Base-by-base conservation (phyloP, 2,329 filamentous ascomycete genomes). In the Scedosporium minutisporum region DNA sequence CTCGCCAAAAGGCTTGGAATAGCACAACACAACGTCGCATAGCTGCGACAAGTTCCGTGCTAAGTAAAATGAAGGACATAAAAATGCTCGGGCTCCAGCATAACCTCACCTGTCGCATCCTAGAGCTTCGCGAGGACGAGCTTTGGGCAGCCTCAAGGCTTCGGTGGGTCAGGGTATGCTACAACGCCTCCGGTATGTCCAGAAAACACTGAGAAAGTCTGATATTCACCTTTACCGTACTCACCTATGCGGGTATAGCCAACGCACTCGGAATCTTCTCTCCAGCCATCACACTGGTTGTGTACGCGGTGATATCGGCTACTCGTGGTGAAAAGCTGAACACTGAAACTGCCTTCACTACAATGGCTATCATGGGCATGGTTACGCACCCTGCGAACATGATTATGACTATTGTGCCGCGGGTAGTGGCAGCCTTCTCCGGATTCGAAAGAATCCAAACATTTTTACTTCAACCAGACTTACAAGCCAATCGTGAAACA, bases 371-470 rank as follows among this genome's bases (percentile, higher is more conserved):
- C 10, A 4, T 53, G 10, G 12, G 48, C 48, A 21, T 53, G 48
- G 18, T 53, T 12, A 53, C 48, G 5, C 48, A 53, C 12, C 57
- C 57, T 12, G 27, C 33, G 38, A 58, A 58, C 33, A 33, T 58
- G 57, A 21, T 71, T 53, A 68, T 69, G 1, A 69, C 70, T 41
- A 27, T 63, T 1, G 9, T 70, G 25, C 69, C 69, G 1, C 41
- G 51, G 25, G 41, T 68, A 18, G 29, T 70, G 2, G 66, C 66
- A 46, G 66, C 60, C 1, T 23, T 65, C 3, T 60, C 64, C 2
- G 59, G 67, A 18, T 69, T 69, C 51, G 64, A 66, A 38, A 68
- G 68, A 5, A 67, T 70, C 7, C 68, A 70, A 16, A 64, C 66
- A 18, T 46, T 46, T 46, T n/a, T 70, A 66, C 18, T 68, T 64